Evolutionary conservation across 2,329 filamentous ascomycete genomes (phyloP).

Genomic region (Hawksworthiomyces lignivorus): DNA sequence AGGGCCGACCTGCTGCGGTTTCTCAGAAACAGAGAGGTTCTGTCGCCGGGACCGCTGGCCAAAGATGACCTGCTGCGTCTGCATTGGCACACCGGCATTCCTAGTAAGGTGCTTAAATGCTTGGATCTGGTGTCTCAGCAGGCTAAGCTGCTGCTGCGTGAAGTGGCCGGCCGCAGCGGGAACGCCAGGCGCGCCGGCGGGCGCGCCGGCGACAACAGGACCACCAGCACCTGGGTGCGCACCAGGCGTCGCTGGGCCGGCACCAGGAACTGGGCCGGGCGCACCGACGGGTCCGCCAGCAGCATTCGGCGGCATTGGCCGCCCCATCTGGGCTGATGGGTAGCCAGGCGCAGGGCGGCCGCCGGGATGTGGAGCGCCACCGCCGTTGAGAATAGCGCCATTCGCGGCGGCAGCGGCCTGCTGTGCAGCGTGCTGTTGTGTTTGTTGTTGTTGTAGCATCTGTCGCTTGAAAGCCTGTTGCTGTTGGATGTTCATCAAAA

Average conservation of each 20-base stretch:
- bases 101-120: constrained; percentile 88
- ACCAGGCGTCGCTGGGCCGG: constrained; percentile 4
- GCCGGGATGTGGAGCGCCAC: constrained; percentile 19
- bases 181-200: constrained; percentile 18
- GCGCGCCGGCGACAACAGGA: constrained; percentile 14
- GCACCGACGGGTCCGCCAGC: too few relatives aligned
- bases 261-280: not conserved
- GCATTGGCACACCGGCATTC: constrained; percentile 70
- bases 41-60: constrained; percentile 61
- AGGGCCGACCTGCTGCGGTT: constrained; percentile 30
- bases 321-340: constrained; percentile 17
- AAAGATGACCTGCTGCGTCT: constrained; percentile 78
- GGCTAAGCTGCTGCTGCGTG: constrained; percentile 67
- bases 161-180: constrained; percentile 50
- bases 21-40: constrained; percentile 40
- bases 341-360: constrained; percentile 28
- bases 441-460: constrained; percentile 36
- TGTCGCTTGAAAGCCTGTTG: constrained; percentile 23
- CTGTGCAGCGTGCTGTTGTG: constrained; percentile 11
- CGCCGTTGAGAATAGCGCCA: constrained; percentile 23
- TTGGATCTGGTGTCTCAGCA: constrained; percentile 77
- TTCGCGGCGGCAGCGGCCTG: constrained; percentile 35
- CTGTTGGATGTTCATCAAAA: constrained; percentile 58
- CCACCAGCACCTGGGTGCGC: constrained; percentile 11
- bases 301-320: constrained; percentile 1